These are phyloP conservation scores for Solanum neorickii DNA, from an alignment of 257 asterid species.

Conservation along the genomic window DNA sequence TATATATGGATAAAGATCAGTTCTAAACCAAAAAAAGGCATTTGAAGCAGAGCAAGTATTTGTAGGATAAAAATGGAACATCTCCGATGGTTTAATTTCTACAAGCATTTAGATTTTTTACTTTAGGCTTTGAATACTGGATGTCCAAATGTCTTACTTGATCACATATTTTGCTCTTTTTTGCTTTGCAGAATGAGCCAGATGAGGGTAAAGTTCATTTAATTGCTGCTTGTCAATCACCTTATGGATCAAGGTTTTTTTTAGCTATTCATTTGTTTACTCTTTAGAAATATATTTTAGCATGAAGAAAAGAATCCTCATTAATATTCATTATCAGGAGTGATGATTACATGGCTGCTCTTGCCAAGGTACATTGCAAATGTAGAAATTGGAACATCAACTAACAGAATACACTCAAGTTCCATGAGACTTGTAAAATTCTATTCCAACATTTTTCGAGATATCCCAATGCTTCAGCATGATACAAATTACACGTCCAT, in stretches of 20 bases:
- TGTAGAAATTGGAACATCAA: conserved; percentile 55
- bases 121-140: not conserved
- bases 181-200: conserved; percentile 36
- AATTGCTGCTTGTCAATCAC: conserved; percentile 58
- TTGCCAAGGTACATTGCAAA: conserved; percentile 74
- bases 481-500: not conserved
- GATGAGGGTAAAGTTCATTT: conserved; percentile 62
- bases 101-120: not conserved
- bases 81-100: not conserved
- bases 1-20: not conserved
- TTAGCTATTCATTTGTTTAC: not conserved
- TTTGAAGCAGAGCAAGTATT: not conserved
- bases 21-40: not conserved
- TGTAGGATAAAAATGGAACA: not conserved
- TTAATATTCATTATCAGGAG: conserved; percentile 29
- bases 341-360: conserved; percentile 83
- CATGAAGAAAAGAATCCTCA: not conserved
- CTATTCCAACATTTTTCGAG: not conserved
- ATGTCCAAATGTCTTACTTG: not conserved
- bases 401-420: not conserved
- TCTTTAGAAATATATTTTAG: not conserved
- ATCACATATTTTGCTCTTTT: not conserved
- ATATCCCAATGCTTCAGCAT: not conserved
- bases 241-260: conserved; percentile 61
- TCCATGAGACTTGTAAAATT: not conserved